These are phyloP conservation scores for Boletellus emodensis DNA, from an alignment of 768 basidiomycete species.

Conservation along the genomic window DNA sequence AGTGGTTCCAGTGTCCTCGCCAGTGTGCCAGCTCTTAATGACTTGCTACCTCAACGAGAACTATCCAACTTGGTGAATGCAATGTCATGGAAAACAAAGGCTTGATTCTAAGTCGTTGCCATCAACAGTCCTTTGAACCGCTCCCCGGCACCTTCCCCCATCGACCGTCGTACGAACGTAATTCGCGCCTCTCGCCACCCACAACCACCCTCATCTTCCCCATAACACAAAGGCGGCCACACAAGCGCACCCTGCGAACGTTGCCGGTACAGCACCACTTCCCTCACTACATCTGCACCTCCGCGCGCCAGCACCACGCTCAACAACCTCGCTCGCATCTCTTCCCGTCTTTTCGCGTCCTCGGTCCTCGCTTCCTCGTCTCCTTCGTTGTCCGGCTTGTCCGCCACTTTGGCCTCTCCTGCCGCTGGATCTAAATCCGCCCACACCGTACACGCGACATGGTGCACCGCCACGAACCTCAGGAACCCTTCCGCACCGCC, in stretches of 20 bases:
- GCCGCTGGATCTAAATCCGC: constrained; percentile 44
- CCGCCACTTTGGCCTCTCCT: neutral
- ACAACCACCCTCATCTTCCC: constrained; percentile 16
- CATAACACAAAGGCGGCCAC: constrained; percentile 52
- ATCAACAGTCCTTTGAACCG: constrained; percentile 13
- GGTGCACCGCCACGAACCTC: constrained; percentile 68
- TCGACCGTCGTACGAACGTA: constrained; percentile 10
- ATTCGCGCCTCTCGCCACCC: constrained; percentile 17
- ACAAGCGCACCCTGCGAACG: constrained; percentile 31
- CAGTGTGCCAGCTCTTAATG: too few species aligned
- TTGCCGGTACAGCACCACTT: constrained; percentile 60
- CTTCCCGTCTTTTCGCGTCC: neutral
- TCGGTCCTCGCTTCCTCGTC: neutral
- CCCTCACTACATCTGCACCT: constrained; percentile 40
- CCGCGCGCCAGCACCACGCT: constrained; percentile 51
- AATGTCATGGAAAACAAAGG: too few species aligned
- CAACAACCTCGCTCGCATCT: constrained; percentile 42
- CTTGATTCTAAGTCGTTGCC: neutral
- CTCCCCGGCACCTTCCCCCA: constrained; percentile 8
- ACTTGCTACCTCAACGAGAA: too few species aligned
- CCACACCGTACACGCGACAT: constrained; percentile 76
- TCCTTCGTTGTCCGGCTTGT: neutral
- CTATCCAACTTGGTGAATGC: too few species aligned
- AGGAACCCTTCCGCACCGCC: constrained; percentile 51
- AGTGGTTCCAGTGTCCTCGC: too few species aligned